phyloP scores from a whole-genome alignment of 345 rosid species.

The Mallotus nudiflorus region DNA sequence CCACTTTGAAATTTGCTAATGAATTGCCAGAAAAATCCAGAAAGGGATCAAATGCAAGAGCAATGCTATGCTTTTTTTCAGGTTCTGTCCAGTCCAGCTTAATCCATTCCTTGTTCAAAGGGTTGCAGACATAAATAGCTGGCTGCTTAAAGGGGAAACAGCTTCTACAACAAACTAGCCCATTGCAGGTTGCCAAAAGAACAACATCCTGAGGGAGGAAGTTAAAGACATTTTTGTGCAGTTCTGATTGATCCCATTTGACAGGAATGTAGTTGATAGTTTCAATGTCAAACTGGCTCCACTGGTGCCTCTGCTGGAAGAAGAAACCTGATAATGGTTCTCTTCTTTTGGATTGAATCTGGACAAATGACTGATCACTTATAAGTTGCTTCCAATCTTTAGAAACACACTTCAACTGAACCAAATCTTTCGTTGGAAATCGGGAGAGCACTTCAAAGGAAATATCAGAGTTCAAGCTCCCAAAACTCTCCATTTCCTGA shows the following conservation, averaged over 20 bases:
- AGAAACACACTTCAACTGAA: constrained; percentile 29
- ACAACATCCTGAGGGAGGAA: constrained; percentile 43
- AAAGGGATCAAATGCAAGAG: constrained; percentile 38
- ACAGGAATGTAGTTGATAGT: constrained; percentile 37
- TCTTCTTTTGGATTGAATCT: constrained; percentile 26
- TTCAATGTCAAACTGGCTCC: constrained; percentile 24
- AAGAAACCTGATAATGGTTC: constrained; percentile 42
- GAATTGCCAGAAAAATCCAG: constrained; percentile 16
- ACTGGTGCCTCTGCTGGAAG: constrained; percentile 29
- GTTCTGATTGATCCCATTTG: constrained; percentile 10
- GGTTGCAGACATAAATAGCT: constrained; percentile 43
- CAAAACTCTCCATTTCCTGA: constrained; percentile 17
- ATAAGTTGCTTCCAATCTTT: constrained; percentile 37
- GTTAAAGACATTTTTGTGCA: constrained; percentile 22
- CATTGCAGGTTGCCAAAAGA: constrained; percentile 41
- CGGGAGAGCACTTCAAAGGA: constrained; percentile 35
- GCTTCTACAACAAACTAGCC: constrained; percentile 39
- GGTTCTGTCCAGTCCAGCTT: constrained; percentile 31
- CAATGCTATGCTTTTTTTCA: constrained; percentile 24
- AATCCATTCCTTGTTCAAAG: constrained; percentile 38
- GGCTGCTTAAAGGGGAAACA: constrained; percentile 33
- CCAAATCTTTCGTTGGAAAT: constrained; percentile 34
- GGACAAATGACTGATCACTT: constrained; percentile 28
- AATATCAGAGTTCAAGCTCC: constrained; percentile 23
- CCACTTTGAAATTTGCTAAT: constrained; percentile 34